These are phyloP conservation scores for Epichloe sylvatica DNA, from an alignment of 2,329 filamentous ascomycete species.

Conservation along the genomic window DNA sequence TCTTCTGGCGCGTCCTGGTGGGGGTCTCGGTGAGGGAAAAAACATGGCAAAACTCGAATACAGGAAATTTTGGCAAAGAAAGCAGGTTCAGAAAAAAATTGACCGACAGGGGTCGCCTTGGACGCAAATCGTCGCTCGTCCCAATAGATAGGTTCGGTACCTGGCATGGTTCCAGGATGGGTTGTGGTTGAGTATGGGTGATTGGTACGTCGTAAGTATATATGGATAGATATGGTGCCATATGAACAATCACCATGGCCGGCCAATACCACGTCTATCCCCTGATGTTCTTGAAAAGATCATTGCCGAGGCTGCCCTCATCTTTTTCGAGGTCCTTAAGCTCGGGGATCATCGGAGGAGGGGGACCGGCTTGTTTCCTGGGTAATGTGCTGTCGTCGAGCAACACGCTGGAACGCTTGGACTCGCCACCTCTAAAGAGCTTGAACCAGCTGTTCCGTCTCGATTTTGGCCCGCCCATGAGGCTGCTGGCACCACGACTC, in stretches of 20 bases:
- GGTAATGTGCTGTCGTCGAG: slow-evolving; percentile 23
- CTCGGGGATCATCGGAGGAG: slow-evolving; percentile 48
- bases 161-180: neutral
- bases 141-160: slow-evolving; percentile 8
- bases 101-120: slow-evolving; percentile 7
- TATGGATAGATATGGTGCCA: neutral
- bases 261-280: slow-evolving; percentile 16
- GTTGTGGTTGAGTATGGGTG: neutral
- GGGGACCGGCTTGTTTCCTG: slow-evolving; percentile 32
- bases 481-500: slow-evolving; percentile 35
- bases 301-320: slow-evolving; percentile 32
- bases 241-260: neutral
- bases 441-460: slow-evolving; percentile 47
- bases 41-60: neutral
- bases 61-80: slow-evolving; percentile 6
- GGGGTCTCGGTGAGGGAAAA: neutral
- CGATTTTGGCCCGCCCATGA: slow-evolving; percentile 38
- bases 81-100: slow-evolving; percentile 6
- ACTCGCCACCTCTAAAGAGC: slow-evolving; percentile 30
- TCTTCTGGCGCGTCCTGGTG: neutral
- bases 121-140: slow-evolving; percentile 14
- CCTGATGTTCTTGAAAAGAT: slow-evolving; percentile 47
- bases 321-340: slow-evolving; percentile 38
- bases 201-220: neutral
- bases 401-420: slow-evolving; percentile 28